Base-by-base conservation (phyloP, 2,329 filamentous ascomycete genomes). In the Cordyceps cicadae region DNA sequence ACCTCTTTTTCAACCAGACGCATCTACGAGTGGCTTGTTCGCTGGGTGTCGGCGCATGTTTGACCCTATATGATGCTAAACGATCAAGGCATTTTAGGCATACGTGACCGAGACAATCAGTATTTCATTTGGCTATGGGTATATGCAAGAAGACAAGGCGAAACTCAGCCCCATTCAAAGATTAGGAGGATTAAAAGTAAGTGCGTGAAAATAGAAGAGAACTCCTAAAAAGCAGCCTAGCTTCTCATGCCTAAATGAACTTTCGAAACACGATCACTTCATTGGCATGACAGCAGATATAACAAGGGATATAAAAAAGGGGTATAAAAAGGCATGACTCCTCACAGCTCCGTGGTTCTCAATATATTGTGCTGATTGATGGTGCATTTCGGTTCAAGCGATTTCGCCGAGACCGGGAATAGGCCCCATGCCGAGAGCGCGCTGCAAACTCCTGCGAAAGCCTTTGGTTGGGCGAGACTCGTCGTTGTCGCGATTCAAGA, bases 361-460 rank as follows among this genome's bases (percentile, higher is more conserved):
- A 46, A 34, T 34, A 55, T 39, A 55, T 19, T 49, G 11, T 41
- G 4, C 21, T 37, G 26, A 15, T 48, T 15, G 39, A 26, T 14
- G 21, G 17, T 9, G 17, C 39, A 17, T 21, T 7, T 21, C 14
- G 3, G 19, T 48, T 34, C 46, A 60, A 12, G 24, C 58, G 26
- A 32, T 50, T 34, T 65, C 65, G 24, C 51, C 67, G 59, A 37
- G 11, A 2, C 49, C 55, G 1, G 50, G 43, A 17, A 51, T 60
- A 43, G 45, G 62, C 37, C 75, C 75, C 32, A 80, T 70, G 29
- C 76, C 76, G 5, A 80, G 68, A 3, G 77, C 78, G 64, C 72
- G 74, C 62, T 79, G 77, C 62, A 81, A 63, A 64, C 79, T 80
- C 62, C 74, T 72, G 59, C 78, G 70, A 48, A 81, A 75, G 1